Evolutionary conservation across 371 early-diverging fungal species (phyloP), one percentile per base, ranked within the genome.

Genomic region (Saksenaea oblongispora): DNA sequence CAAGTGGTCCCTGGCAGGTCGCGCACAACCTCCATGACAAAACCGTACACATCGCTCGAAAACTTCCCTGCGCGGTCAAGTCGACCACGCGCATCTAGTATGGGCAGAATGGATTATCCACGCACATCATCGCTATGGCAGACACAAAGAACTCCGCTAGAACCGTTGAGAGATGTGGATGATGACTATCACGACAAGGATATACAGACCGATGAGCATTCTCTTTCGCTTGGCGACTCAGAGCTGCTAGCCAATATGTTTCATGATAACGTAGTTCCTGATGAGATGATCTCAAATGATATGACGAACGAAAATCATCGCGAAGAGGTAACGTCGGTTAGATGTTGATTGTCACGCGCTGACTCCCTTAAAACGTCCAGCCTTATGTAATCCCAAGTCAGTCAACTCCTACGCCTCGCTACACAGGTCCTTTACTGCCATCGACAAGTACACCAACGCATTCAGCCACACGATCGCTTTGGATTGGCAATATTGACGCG

Each of bases 401-500:
- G 58, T 80, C 76, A 0, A 78, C 72, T 26, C 81, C 75, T 28
- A 75, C 72, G 3, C 65, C 69, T 65, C 63, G 59, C 8, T 64
- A 57, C 22, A 61, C 66, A 51, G 58, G 61, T 0, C 56, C 66
- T 24, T 61, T 68, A 61, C 58, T 58, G 18, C 56, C 65, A 15
- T 61, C 66, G n/a, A 64, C 67, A 8, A 66, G 72, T 44, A 54
- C 70, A 27, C 80, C 74, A 14, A 60, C 73, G 10, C 82, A 84
- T 56, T 66, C 74, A 17, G 88, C 90, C 0, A 88, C 95, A 27
- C 89, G 97, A 1, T 94, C 96, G 7, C 85, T 98, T 17, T 97
- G 97, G 97, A 92, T 97, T 58, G 97, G 97, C 39, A 97, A 97
- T 68, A 84, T 97, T 26, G 95, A 95, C 67, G 76, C 90, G 0